Conservation (phyloP, 768 basidiomycete genomes). For the Cystobasidium tubakii region DNA sequence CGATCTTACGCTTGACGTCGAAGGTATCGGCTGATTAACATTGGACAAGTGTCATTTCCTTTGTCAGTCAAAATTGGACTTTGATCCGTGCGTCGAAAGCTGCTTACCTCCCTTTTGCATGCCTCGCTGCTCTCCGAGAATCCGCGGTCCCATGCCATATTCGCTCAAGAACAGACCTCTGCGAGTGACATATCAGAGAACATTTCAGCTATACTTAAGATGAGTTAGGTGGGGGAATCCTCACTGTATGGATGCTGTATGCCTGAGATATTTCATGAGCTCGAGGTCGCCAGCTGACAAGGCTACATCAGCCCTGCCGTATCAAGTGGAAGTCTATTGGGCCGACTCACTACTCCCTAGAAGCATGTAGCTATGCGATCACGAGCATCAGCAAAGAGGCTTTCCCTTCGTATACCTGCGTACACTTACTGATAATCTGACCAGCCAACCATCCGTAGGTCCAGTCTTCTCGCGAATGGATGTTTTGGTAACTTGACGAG, state of each 20-base stretch:
- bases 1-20: conserved; percentile 6
- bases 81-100: no score
- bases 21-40: conserved; percentile 10
- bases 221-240: not conserved
- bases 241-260: conserved; percentile 37
- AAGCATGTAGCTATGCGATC: not conserved
- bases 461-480: conserved; percentile 38
- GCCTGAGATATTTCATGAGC: conserved; percentile 39
- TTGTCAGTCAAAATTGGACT: not conserved
- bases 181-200: not conserved
- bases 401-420: not conserved
- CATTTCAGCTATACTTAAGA: not conserved
- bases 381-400: not conserved
- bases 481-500: conserved; percentile 36
- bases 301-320: not conserved
- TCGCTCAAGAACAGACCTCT: conserved; percentile 38
- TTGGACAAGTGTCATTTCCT: not conserved
- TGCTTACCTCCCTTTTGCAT: conserved; percentile 29
- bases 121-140: conserved; percentile 14
- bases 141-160: conserved; percentile 40
- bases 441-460: conserved; percentile 37
- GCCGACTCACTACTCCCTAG: not conserved
- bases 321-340: not conserved
- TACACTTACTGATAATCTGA: conserved; percentile 18
- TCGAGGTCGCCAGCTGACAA: conserved; percentile 38